Base-by-base conservation (phyloP, 805 yeast genomes). In the Wickerhamiella cacticola region DNA sequence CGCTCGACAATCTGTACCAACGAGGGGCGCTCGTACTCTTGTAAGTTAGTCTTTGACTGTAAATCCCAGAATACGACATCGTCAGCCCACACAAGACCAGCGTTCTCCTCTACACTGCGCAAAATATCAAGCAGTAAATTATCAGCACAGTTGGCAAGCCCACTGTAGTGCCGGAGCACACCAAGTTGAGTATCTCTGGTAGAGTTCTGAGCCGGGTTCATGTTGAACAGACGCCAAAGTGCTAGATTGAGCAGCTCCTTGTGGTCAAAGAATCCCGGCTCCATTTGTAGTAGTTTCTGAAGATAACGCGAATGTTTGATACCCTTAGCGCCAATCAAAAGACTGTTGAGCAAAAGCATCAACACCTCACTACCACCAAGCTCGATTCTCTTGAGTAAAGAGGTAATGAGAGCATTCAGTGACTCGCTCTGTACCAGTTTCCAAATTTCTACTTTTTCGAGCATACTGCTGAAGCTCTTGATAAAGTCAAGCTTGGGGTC, bases 41-140 rank as follows among this genome's bases (percentile, higher is more conserved):
- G 66, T 5, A 39, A 5, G 64, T n/a, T 72, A 63, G n/a, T 45
- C 70, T 35, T 34, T 69, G 38, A 59, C 5, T 58, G 58, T 45
- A 80, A 72, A 45, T 82, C 87, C 94, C 94, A 83, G 39, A 72
- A 67, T 28, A 69, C 64, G 4, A 82, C 77, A 31, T 68, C 60
- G 45, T 69, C 69, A n/a, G 81, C 68, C 94, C 95, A 86, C 6
- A 86, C 75, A 3, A 62, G 55, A 12, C 71, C 64, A 5, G 70
- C 26, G 1, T 46, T 33, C 3, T 74, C 56, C 61, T 89, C 97
- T 29, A 86, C 67, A 10, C 61, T 59, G 47, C 70, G 68, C 40
- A 89, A 59, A 1, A 83, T 63, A 3, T 65, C 60, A 47, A 82
- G 73, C 23, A 89, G 58, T 2, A 87, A 50, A 46, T 75, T 59